phyloP scores from a whole-genome alignment of 331 rosid species.

The Dryas integrifolia region DNA sequence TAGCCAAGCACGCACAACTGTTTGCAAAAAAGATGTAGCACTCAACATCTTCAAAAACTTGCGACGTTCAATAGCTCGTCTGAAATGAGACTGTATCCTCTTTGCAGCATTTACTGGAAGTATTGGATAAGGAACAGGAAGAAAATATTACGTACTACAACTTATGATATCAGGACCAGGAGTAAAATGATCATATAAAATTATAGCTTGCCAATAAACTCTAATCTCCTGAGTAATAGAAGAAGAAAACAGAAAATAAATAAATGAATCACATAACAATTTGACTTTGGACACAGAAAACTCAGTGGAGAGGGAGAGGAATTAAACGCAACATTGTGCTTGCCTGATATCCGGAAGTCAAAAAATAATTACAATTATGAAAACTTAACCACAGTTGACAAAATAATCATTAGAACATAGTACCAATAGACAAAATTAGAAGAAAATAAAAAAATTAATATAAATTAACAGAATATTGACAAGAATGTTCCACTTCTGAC shows the following conservation, averaged over 20 bases:
- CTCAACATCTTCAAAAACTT: conserved; percentile 43
- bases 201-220: neutral
- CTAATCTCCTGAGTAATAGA: neutral
- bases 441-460: neutral
- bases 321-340: neutral
- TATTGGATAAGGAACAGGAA: conserved; percentile 15
- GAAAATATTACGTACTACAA: conserved; percentile 7
- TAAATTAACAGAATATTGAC: neutral
- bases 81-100: conserved; percentile 54
- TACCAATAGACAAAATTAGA: conserved; percentile 24
- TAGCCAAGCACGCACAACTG: conserved; percentile 64
- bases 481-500: neutral
- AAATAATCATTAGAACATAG: neutral
- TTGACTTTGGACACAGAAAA: neutral
- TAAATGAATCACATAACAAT: neutral
- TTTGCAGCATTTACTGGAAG: conserved; percentile 65
- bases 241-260: neutral
- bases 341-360: neutral
- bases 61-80: conserved; percentile 43
- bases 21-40: conserved; percentile 53
- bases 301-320: neutral
- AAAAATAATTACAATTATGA: neutral
- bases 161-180: conserved; percentile 1
- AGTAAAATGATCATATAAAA: neutral
- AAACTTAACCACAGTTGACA: neutral